Percentiles rank a stretch among this genome's conserved stretches.
These are phyloP conservation scores for Apiotrichum laibachii DNA, from an alignment of 1,284 basidiomycete species.

Conservation along the genomic window DNA sequence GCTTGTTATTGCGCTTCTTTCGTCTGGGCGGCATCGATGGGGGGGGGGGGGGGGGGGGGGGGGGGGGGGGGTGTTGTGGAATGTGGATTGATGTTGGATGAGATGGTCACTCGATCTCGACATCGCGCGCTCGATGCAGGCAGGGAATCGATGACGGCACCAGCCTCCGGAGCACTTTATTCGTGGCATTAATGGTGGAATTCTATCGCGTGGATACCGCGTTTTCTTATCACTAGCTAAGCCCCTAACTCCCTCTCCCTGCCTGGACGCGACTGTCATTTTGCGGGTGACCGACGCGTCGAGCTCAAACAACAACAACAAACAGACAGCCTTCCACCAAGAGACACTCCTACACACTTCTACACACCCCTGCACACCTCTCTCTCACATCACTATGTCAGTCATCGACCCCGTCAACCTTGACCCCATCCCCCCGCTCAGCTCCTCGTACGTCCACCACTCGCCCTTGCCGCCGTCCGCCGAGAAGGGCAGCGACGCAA, in stretches of 20 bases:
- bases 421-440: slow-evolving; percentile 59
- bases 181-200: too few relatives aligned
- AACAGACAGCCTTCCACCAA: too few relatives aligned
- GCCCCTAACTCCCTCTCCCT: too few relatives aligned
- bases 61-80: neutral
- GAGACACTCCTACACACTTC: neutral
- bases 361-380: neutral
- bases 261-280: too few relatives aligned
- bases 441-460: slow-evolving; percentile 77
- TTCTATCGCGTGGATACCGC: too few relatives aligned
- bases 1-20: neutral
- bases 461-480: slow-evolving; percentile 64
- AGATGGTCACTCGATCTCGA: neutral
- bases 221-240: too few relatives aligned
- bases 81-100: too few relatives aligned
- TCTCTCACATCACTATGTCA: neutral
- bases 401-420: slow-evolving; percentile 52
- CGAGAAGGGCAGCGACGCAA: slow-evolving; percentile 54
- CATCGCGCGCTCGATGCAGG: too few relatives aligned
- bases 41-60: neutral
- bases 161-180: too few relatives aligned
- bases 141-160: too few relatives aligned
- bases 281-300: too few relatives aligned
- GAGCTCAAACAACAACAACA: too few relatives aligned
- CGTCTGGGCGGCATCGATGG: neutral